Percentiles rank a stretch among this genome's conserved stretches.
Evolutionary conservation across 257 asterid species (phyloP).

Genomic region (Thymus quinquecostatus): DNA sequence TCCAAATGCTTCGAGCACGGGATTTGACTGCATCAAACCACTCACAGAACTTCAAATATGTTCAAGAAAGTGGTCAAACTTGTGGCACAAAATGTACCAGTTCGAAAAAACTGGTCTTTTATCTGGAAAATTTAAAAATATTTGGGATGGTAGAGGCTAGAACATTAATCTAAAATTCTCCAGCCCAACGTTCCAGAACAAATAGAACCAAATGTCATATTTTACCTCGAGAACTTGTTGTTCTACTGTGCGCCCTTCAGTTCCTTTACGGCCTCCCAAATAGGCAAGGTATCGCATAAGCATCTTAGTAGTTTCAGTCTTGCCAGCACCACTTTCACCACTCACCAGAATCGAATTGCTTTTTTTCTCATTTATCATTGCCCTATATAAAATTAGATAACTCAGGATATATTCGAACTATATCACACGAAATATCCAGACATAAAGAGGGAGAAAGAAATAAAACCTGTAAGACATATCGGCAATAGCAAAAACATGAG

Average conservation of each 20-base stretch:
- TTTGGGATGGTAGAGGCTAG: slow-evolving; percentile 1
- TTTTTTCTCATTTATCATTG: slow-evolving; percentile 84
- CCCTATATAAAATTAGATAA: slow-evolving; percentile 55
- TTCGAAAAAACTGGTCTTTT: slow-evolving; percentile 8
- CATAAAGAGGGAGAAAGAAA: not conserved
- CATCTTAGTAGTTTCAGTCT: slow-evolving; percentile 99
- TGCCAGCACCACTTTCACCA: slow-evolving; percentile 99
- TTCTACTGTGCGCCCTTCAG: slow-evolving; percentile 95
- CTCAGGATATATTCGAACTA: slow-evolving; percentile 39
- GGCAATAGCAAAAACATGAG: slow-evolving; percentile 97
- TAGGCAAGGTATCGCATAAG: slow-evolving; percentile 96
- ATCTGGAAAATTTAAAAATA: slow-evolving; percentile 4
- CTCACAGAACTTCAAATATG: slow-evolving; percentile 25
- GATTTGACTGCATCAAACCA: slow-evolving; percentile 83
- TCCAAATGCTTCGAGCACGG: slow-evolving; percentile 99
- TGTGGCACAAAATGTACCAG: not conserved
- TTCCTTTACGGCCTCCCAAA: slow-evolving; percentile 95
- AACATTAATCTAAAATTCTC: slow-evolving; percentile 15
- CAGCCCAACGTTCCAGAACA: not conserved
- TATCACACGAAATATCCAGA: slow-evolving; percentile 22
- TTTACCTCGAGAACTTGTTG: slow-evolving; percentile 98
- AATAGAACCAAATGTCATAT: slow-evolving; percentile 19
- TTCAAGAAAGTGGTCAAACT: slow-evolving; percentile 16
- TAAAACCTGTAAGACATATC: slow-evolving; percentile 79
- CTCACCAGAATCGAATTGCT: slow-evolving; percentile 94